Evolutionary conservation across 208 protist species (phyloP).

Genomic region (Herpetomonas samuelpessoai): DNA sequence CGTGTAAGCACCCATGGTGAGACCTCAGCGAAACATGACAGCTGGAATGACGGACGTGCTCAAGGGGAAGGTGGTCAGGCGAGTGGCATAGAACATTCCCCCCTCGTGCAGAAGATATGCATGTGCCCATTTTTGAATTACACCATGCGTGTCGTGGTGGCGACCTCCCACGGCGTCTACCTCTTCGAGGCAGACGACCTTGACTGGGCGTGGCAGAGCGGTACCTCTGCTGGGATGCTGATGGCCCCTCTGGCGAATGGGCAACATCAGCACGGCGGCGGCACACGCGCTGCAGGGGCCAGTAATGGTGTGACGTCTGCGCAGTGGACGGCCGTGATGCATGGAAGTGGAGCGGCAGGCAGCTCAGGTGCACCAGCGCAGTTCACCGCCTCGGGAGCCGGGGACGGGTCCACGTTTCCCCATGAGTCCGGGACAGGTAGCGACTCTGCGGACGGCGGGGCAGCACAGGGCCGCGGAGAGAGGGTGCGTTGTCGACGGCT

Average conservation of each 20-base stretch:
- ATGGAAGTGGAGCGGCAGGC: neutral
- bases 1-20: too few species aligned
- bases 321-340: neutral
- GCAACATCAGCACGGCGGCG: too few species aligned
- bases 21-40: too few species aligned
- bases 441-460: neutral
- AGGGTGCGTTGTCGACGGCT: neutral
- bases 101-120: conserved; percentile 26
- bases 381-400: too few species aligned
- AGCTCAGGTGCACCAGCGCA: too few species aligned
- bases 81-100: neutral
- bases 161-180: conserved; percentile 31
- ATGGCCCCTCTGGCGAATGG: too few species aligned
- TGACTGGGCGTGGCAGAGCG: conserved; percentile 31
- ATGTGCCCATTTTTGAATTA: conserved; percentile 43
- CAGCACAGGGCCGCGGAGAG: neutral
- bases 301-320: neutral
- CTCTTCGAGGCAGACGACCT: conserved; percentile 48
- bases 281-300: too few species aligned
- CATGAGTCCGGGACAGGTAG: too few species aligned
- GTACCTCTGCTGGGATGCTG: too few species aligned
- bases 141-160: conserved; percentile 42
- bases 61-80: too few species aligned
- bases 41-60: too few species aligned
- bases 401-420: too few species aligned